Conservation (phyloP, 1,284 basidiomycete genomes). For the Ceratobasidium sp. region DNA sequence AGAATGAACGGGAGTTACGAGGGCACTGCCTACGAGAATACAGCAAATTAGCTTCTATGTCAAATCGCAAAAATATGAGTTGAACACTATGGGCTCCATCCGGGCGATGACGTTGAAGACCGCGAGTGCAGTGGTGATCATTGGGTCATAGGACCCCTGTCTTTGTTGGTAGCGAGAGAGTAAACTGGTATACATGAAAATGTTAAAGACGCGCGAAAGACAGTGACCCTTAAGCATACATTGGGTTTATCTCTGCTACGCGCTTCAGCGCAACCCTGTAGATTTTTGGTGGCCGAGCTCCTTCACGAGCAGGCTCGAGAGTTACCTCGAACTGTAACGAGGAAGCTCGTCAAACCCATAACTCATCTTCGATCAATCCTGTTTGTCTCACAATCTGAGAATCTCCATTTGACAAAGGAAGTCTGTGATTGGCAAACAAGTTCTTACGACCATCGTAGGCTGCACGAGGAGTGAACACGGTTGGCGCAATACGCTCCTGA, state of each 20-base stretch:
- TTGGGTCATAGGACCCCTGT: constrained; percentile 71
- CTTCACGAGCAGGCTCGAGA: constrained; percentile 49
- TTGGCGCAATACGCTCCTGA: constrained; percentile 62
- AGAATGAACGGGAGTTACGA: constrained; percentile 78
- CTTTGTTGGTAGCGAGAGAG: constrained; percentile 69
- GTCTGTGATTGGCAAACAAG: constrained; percentile 63
- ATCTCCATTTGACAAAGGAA: constrained; percentile 60
- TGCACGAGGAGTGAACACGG: constrained; percentile 67
- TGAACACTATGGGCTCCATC: constrained; percentile 70
- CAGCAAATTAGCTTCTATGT: neutral
- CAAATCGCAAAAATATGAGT: neutral
- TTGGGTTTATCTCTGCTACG: constrained; percentile 76
- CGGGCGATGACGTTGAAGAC: constrained; percentile 78
- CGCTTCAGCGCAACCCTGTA: constrained; percentile 66
- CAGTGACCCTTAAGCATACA: constrained; percentile 55
- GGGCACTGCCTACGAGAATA: constrained; percentile 57
- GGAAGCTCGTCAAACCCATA: too few species aligned
- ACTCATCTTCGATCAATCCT: too few species aligned
- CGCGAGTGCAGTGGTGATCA: constrained; percentile 74
- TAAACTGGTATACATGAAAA: constrained; percentile 56
- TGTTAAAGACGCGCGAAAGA: constrained; percentile 13
- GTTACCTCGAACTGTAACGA: constrained; percentile 70
- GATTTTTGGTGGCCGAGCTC: constrained; percentile 58
- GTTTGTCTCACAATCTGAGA: constrained; percentile 56
- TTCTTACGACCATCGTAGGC: constrained; percentile 83